Evolutionary conservation across 768 basidiomycete genomes (phyloP).

Genomic region (Lentinula sp.): DNA sequence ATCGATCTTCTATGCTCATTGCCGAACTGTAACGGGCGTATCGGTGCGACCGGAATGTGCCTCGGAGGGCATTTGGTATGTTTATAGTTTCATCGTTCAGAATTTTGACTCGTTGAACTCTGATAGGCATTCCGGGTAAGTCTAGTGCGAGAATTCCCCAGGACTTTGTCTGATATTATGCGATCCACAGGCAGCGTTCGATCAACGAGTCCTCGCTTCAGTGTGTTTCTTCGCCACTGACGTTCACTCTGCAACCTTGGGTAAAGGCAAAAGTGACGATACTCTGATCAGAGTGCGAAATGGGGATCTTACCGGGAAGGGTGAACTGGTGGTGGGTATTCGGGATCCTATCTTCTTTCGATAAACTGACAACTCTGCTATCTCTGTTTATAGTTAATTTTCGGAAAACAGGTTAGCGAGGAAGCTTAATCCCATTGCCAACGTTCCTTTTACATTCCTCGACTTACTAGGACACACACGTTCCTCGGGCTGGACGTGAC

Average conservation of each 20-base stretch:
- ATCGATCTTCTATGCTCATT: slow-evolving; percentile 70
- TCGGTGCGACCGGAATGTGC: slow-evolving; percentile 91
- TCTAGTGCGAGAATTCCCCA: background rate
- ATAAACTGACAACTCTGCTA: background rate
- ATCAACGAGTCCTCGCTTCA: slow-evolving; percentile 71
- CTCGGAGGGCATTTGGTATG: slow-evolving; percentile 77
- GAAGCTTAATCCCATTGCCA: background rate
- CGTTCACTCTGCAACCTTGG: slow-evolving; percentile 82
- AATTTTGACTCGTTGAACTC: slow-evolving; percentile 4
- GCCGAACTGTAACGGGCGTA: slow-evolving; percentile 85
- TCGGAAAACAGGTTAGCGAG: slow-evolving; percentile 76
- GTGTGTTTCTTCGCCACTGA: slow-evolving; percentile 97
- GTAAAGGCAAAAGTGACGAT: slow-evolving; percentile 80
- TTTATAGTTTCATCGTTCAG: background rate
- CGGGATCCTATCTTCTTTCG: background rate
- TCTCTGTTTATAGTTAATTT: slow-evolving; percentile 66
- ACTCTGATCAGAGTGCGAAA: slow-evolving; percentile 65
- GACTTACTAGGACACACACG: slow-evolving; percentile 74
- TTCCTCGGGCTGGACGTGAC: slow-evolving; percentile 81
- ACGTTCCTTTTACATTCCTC: background rate
- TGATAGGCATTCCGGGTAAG: slow-evolving; percentile 35
- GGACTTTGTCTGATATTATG: background rate
- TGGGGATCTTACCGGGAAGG: slow-evolving; percentile 74
- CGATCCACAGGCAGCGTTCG: slow-evolving; percentile 70
- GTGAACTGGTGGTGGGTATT: slow-evolving; percentile 70